phyloP scores from a whole-genome alignment of 2,329 filamentous ascomycete genomes.

The Zasmidium angulare region DNA sequence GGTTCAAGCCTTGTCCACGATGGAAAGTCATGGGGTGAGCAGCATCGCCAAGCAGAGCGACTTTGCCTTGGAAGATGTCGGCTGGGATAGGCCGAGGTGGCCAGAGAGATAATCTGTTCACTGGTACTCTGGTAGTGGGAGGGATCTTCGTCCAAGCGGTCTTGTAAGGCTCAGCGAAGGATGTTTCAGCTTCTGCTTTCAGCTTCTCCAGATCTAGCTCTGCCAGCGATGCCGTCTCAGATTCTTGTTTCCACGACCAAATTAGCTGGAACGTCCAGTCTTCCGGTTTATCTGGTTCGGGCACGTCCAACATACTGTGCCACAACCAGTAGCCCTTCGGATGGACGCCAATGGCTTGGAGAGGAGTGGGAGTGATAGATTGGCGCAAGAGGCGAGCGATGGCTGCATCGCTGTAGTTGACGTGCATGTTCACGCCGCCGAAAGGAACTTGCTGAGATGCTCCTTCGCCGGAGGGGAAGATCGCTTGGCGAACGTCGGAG shows the following conservation, averaged over 20 bases:
- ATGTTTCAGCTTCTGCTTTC: conserved; percentile 3
- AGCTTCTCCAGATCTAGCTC: neutral
- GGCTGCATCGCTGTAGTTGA: conserved; percentile 9
- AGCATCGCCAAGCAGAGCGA: conserved; percentile 12
- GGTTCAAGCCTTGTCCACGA: conserved; percentile 15
- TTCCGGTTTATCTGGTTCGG: conserved; percentile 6
- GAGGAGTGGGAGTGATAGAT: conserved; percentile 6
- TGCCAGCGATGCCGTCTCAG: neutral
- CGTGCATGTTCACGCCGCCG: conserved; percentile 10
- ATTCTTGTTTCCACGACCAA: conserved; percentile 5
- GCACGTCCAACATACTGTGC: conserved; percentile 8
- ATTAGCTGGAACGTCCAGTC: conserved; percentile 13
- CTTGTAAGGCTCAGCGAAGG: conserved; percentile 11
- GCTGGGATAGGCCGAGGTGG: conserved; percentile 1
- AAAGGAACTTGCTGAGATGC: conserved; percentile 7
- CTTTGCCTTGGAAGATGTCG: neutral
- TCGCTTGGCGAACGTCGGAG: conserved; percentile 12
- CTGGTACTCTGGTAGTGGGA: neutral
- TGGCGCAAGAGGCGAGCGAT: neutral
- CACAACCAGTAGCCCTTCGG: conserved; percentile 13
- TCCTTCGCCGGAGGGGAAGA: conserved; percentile 3
- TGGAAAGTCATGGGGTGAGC: conserved; percentile 15
- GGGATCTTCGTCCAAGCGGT: conserved; percentile 11
- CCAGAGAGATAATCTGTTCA: conserved; percentile 7
- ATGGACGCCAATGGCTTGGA: conserved; percentile 8